These are phyloP conservation scores for Cytospora piceae DNA, from an alignment of 2,329 filamentous ascomycete genomes.

Conservation along the genomic window DNA sequence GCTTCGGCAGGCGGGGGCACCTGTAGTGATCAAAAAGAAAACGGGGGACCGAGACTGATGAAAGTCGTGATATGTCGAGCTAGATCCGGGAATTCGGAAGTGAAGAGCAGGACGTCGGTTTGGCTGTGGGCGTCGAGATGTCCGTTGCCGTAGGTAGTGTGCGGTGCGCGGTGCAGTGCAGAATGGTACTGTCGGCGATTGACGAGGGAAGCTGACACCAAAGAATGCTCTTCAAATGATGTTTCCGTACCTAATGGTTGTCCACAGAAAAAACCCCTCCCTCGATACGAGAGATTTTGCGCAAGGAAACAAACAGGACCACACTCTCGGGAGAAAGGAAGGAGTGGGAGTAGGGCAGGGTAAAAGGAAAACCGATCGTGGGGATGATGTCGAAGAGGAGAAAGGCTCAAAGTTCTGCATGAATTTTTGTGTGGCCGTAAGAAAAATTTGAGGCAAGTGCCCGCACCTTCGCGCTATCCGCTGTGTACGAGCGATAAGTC, in stretches of 20 bases:
- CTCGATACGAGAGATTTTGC: not conserved
- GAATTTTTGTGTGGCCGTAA: constrained; percentile 6
- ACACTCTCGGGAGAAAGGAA: not conserved
- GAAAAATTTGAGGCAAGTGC: constrained; percentile 6
- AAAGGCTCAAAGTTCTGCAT: constrained; percentile 3
- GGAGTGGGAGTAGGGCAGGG: constrained; percentile 4
- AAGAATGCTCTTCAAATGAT: constrained; percentile 1
- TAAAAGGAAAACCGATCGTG: constrained; percentile 3
- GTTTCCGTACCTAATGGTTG: not conserved
- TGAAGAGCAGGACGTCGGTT: not conserved
- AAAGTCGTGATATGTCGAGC: not conserved
- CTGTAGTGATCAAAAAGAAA: not conserved
- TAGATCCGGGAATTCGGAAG: not conserved
- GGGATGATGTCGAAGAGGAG: constrained; percentile 4
- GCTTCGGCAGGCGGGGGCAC: not conserved
- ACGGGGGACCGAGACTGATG: not conserved
- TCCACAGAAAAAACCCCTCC: not conserved
- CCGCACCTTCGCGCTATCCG: constrained; percentile 5
- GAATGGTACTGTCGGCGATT: not conserved
- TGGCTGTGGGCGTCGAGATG: not conserved
- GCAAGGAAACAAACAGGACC: not conserved
- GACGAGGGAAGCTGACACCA: constrained; percentile 2
- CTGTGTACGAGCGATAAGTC: constrained; percentile 4
- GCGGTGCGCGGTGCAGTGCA: not conserved
- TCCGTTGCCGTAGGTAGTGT: not conserved